A percentile compares a stretch with the other conserved stretches of the same genome.
These are phyloP conservation scores for Euphorbia tirucalli DNA, from an alignment of 345 rosid genomes.

Conservation along the genomic window DNA sequence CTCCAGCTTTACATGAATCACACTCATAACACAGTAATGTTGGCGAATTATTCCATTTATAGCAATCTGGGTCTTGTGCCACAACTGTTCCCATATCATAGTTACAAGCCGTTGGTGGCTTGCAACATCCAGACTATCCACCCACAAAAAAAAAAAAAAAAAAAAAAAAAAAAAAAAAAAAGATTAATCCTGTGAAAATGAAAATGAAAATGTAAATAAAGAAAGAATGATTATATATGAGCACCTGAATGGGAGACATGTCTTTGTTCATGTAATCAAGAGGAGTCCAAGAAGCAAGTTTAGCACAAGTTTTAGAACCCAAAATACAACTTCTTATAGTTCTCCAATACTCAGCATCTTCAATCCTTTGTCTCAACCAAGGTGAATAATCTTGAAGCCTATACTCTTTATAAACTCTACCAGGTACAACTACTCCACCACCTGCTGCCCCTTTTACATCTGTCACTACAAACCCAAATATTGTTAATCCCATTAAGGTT, in stretches of 20 bases:
- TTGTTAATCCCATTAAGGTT: conserved; percentile 56
- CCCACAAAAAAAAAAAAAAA: background rate
- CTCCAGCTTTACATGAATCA: conserved; percentile 95
- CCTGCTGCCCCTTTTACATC: conserved; percentile 37
- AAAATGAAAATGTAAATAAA: no score
- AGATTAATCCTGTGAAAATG: no score
- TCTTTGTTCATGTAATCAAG: conserved; percentile 61
- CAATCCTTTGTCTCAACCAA: conserved; percentile 67
- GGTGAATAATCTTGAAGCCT: conserved; percentile 67
- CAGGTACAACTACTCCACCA: conserved; percentile 67
- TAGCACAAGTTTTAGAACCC: conserved; percentile 66
- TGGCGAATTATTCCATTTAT: conserved; percentile 66
- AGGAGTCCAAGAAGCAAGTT: conserved; percentile 78
- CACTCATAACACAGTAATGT: conserved; percentile 77
- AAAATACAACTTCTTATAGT: conserved; percentile 65
- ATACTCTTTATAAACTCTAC: conserved; percentile 70
- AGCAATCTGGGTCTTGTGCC: conserved; percentile 77
- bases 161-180: no score
- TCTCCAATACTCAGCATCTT: conserved; percentile 58
- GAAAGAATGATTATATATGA: no score
- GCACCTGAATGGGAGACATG: conserved; percentile 81
- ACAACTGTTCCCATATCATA: conserved; percentile 51
- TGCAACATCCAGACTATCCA: conserved; percentile 86
- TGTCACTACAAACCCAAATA: conserved; percentile 79
- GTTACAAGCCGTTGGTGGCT: conserved; percentile 85